phyloP scores from a whole-genome alignment of 129 eudicot genomes.

The Artemisia argyi region DNA sequence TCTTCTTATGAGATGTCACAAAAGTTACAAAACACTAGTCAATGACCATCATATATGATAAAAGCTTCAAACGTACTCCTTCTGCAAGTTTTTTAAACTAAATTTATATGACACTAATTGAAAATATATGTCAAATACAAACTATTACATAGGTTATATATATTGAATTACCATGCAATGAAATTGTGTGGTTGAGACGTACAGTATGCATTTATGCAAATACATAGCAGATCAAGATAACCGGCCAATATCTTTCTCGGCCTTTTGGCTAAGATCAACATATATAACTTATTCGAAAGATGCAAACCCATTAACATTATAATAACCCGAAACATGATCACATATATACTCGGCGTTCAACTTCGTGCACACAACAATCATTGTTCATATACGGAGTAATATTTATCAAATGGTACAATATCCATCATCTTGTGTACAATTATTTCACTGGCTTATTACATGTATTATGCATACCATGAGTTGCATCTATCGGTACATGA shows the following conservation, averaged over 20 bases:
- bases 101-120: too few relatives aligned
- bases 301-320: neutral
- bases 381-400: slow-evolving; percentile 17
- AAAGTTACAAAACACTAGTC: too few relatives aligned
- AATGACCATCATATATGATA: neutral
- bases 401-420: neutral
- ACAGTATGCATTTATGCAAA: too few relatives aligned
- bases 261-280: too few relatives aligned
- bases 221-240: too few relatives aligned
- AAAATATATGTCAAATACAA: too few relatives aligned
- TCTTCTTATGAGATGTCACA: neutral
- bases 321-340: slow-evolving; percentile 1
- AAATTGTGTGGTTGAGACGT: too few relatives aligned
- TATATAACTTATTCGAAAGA: neutral
- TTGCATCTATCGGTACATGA: slow-evolving; percentile 2
- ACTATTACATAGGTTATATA: too few relatives aligned
- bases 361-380: slow-evolving; percentile 12
- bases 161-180: too few relatives aligned
- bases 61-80: neutral
- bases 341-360: neutral
- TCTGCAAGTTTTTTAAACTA: neutral
- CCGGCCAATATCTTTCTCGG: too few relatives aligned
- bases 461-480: slow-evolving; percentile 13
- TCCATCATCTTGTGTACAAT: neutral
- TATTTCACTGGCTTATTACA: neutral